Conservation (phyloP, 257 asterid species). For the Jaltomata sinuosa region DNA sequence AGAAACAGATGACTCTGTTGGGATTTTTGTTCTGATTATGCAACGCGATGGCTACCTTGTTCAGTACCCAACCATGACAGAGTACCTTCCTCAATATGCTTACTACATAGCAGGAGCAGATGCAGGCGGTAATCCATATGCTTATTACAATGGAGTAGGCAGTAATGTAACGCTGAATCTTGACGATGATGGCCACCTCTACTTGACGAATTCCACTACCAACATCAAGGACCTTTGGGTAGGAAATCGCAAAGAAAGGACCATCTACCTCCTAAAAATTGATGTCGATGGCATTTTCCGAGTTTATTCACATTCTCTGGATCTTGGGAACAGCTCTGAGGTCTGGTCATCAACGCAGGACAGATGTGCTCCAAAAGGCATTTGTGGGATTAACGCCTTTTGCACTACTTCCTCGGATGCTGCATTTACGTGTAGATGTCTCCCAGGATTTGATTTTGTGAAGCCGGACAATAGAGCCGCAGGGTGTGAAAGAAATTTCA, state of each 20-base stretch:
- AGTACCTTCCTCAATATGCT: too few relatives aligned
- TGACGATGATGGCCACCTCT: conserved; percentile 29
- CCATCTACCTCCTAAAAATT: conserved; percentile 17
- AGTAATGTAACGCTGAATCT: conserved; percentile 23
- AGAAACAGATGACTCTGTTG: conserved; percentile 10
- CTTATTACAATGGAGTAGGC: conserved; percentile 26
- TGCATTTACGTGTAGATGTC: conserved; percentile 21
- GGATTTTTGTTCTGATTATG: conserved; percentile 27
- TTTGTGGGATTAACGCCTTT: too few relatives aligned
- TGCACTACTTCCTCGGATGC: too few relatives aligned
- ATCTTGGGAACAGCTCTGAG: conserved; percentile 5
- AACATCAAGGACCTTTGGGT: not conserved
- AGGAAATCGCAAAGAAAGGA: not conserved
- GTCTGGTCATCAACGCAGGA: conserved; percentile 6
- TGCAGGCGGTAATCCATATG: not conserved
- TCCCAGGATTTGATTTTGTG: conserved; percentile 29
- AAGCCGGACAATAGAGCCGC: conserved; percentile 15
- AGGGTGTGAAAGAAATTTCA: conserved; percentile 21
- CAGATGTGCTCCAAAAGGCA: conserved; percentile 27
- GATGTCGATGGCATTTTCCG: conserved; percentile 39
- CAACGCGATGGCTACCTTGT: conserved; percentile 43
- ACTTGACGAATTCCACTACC: conserved; percentile 20
- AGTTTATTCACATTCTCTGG: conserved; percentile 18
- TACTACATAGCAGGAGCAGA: not conserved
- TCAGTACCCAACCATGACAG: conserved; percentile 16